phyloP scores from a whole-genome alignment of 371 early-diverging fungal genomes.

The Mycotypha africana region DNA sequence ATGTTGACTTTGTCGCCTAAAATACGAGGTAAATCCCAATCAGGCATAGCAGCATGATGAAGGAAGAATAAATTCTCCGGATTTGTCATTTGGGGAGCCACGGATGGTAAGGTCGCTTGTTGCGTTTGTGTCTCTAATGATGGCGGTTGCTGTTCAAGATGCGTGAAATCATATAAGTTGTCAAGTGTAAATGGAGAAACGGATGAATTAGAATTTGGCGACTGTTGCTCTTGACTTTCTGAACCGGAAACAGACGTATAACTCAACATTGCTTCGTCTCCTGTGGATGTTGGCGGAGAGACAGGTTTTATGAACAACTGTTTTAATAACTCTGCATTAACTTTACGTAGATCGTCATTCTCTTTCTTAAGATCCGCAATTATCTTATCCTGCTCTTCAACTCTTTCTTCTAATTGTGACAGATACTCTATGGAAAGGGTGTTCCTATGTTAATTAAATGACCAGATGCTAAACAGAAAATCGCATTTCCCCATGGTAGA shows the following conservation, averaged over 20 bases:
- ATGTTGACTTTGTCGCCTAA: slow-evolving; percentile 3
- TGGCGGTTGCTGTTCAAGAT: slow-evolving; percentile 12
- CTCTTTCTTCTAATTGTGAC: slow-evolving; percentile 53
- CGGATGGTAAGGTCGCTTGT: neutral
- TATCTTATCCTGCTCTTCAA: slow-evolving; percentile 21
- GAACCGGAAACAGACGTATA: slow-evolving; percentile 5
- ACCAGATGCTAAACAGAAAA: too few relatives aligned
- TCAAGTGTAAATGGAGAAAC: slow-evolving; percentile 11
- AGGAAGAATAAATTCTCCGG: slow-evolving; percentile 17
- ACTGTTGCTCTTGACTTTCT: slow-evolving; percentile 6
- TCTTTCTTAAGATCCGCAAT: slow-evolving; percentile 14
- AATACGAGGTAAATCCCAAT: slow-evolving; percentile 14
- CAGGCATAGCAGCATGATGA: slow-evolving; percentile 17
- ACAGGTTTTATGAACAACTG: slow-evolving; percentile 40
- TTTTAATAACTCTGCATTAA: slow-evolving; percentile 14
- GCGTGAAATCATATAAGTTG: slow-evolving; percentile 12
- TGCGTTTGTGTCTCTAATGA: neutral
- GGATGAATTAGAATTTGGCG: slow-evolving; percentile 7
- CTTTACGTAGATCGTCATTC: slow-evolving; percentile 8
- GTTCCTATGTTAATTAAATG: too few relatives aligned
- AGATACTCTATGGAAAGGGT: slow-evolving; percentile 77
- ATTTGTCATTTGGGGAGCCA: too few relatives aligned
- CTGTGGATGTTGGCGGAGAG: slow-evolving; percentile 21
- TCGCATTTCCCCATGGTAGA: too few relatives aligned
- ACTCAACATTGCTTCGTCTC: neutral